Evolutionary conservation across 495 filamentous ascomycete species (phyloP), one percentile per base, ranked within the genome.

Genomic region (Articulospora tetracladia): DNA sequence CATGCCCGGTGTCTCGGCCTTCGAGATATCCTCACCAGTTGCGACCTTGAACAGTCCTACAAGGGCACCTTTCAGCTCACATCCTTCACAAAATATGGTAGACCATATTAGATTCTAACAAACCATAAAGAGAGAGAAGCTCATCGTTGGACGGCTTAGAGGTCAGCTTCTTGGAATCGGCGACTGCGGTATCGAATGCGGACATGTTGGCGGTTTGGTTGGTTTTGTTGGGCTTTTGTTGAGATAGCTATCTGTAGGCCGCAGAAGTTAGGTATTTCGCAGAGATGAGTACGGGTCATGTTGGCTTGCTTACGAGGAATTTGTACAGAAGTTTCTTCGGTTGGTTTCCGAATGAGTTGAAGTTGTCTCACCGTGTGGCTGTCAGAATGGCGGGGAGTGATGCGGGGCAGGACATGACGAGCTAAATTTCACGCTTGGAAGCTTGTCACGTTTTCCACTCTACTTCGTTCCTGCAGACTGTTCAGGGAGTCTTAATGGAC

Each of bases 161-260:
- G 55, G 79, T 82, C 56, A 90, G 77, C 76, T 88, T 85, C 70
- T 80, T 79, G 73, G 74, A 80, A 63, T 89, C 83, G 69, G 77
- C 77, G 64, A 86, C 81, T 55, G 89, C 83, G 65, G 76, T 79
- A 66, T 80, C 67, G 75, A 86, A 86, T 34, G 49, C 59, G 11
- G 59, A 55, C 62, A 65, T 65, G 13, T 15, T 64, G 32, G 19
- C 48, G 56, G 41, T 25, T 48, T 36, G 27, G 11, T 24, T 44
- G 50, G 52, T 25, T 54, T 50, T 57, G 28, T 54, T 53, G 10
- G 20, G 58, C 32, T 53, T 48, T 26, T 55, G 58, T 58, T 58
- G 55, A 41, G 53, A 11, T 24, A 15, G 15, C 39, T 44, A 3
- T 12, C 15, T 44, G 3, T 44, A 44, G n/a, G 39, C 3, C 17